Base-by-base conservation (phyloP, 1,284 basidiomycete species). In the Coniferiporia weirii region DNA sequence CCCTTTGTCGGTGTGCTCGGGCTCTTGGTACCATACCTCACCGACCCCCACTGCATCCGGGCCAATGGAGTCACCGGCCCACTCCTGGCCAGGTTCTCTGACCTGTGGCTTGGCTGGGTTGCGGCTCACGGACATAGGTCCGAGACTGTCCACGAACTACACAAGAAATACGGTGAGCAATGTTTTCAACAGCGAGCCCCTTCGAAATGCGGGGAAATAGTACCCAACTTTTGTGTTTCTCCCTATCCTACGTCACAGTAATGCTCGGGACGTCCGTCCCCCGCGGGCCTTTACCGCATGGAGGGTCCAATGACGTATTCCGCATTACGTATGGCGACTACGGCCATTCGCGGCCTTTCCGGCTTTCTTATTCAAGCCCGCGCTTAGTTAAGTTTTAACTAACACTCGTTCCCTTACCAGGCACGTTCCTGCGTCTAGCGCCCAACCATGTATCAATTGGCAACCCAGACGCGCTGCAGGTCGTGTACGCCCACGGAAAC, bases 391-490 rank as follows among this genome's bases (percentile, higher is more conserved):
- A 27, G 27, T 27, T 27, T 27, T 27, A 3, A 27, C 27, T 27
- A 3, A 27, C 27, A 27, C 27, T 27, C 27, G 5, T 27, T 27
- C 27, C 27, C 27, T 27, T 27, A 27, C 8, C 61, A 91, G 91
- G 91, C 45, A 81, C 81, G 2, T 79, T 93, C 58, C 87, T 95
- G n/a, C 88, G 93, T 64, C 76, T 96, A 61, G 89, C 91, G 0
- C 93, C 93, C 0, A 93, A 94, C 70, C 91, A 95, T 67, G 75
- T 95, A 32, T 93, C 91, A 4, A 81, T 95, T 57, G 82, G 89
- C 15, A 86, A 92, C 68, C 89, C 91, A 0, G 82, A 82, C 0
- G 92, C 91, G 0, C 79, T 95, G 22, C 81, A 81, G 61, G 70
- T 84, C 63, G 78, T 95, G 15, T 94, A 91, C 65, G 89, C 82